Evolutionary conservation across 2,329 filamentous ascomycete species (phyloP), one percentile per base, ranked within the genome.

Genomic region (Diaporthe citri): DNA sequence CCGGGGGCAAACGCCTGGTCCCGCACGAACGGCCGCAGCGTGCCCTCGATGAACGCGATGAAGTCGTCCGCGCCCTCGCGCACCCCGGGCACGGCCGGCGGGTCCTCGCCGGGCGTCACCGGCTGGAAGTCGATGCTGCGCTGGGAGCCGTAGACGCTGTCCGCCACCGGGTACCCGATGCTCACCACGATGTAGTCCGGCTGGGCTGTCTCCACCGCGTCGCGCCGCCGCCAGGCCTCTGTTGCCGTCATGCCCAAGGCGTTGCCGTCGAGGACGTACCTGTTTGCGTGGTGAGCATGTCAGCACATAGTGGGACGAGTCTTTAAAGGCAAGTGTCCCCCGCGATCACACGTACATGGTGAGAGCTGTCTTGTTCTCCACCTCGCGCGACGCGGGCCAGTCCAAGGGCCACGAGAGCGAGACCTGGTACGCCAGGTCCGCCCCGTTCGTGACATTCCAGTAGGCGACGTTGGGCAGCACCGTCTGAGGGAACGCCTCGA

Each of bases 261-360:
- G 70, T 81, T 81, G 28, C 80, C 80, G 67, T 81, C 80, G 8
- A 80, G 75, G 8, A 80, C 75, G 62, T 78, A 80, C 73, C 79
- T 79, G 51, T 25, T 5, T 52, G 22, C 15, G n/a, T 69, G 34
- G 51, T 69, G 46, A 55, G 34, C 46, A 28, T 39, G 12, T 39
- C 31, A n/a, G 62, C 43, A 39, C 12, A 56, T 5, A 6, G 6
- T 22, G 59, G 28, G 10, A 20, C 34, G 25, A 43, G 13, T 62
- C 22, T 39, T 46, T 28, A 12, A 3, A 6, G 25, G 4, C 7
- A 36, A 15, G 55, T 28, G 31, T 36, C 5, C 17, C 7, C 4
- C 10, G 1, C 46, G 41, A 13, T 28, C 22, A 28, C 28, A 43
- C 51, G 28, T 59, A 71, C 71, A 74, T 73, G n/a, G 64, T 74